Conservation (phyloP, 2,329 filamentous ascomycete genomes). For the Aspergillus viridinutans region DNA sequence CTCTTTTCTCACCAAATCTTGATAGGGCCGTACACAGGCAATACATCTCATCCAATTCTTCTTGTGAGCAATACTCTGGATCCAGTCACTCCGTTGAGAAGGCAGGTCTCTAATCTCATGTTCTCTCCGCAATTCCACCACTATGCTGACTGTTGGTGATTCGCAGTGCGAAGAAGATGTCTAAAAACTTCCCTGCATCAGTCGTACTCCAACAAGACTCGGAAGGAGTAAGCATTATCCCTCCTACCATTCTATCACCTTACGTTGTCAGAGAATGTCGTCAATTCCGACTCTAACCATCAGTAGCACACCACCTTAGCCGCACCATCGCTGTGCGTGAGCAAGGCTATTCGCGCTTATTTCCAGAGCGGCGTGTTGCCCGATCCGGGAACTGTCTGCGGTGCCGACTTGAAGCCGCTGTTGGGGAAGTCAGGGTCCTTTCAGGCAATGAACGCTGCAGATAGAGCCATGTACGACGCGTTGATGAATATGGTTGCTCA, state of each 20-base stretch:
- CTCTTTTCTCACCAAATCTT: not conserved
- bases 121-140: not conserved
- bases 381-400: constrained; percentile 30
- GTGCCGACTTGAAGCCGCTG: constrained; percentile 33
- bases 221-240: constrained; percentile 33
- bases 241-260: not conserved
- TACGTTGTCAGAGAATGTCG: not conserved
- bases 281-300: not conserved
- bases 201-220: constrained; percentile 44
- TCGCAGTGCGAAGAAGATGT: constrained; percentile 35
- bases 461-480: constrained; percentile 13
- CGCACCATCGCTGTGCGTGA: constrained; percentile 36
- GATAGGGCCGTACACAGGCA: constrained; percentile 24
- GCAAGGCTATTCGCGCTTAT: constrained; percentile 34
- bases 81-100: constrained; percentile 54
- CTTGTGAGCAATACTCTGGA: constrained; percentile 56
- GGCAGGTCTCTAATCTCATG: constrained; percentile 13
- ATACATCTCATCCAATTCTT: constrained; percentile 50
- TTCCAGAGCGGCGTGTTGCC: constrained; percentile 42
- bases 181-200: constrained; percentile 40
- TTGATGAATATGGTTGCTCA: constrained; percentile 5
- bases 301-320: constrained; percentile 30
- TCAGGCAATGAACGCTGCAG: constrained; percentile 7
- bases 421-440: constrained; percentile 14
- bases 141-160: constrained; percentile 1